Evolutionary conservation across 208 protist genomes (phyloP).

Genomic region (Leptomonas seymouri): DNA sequence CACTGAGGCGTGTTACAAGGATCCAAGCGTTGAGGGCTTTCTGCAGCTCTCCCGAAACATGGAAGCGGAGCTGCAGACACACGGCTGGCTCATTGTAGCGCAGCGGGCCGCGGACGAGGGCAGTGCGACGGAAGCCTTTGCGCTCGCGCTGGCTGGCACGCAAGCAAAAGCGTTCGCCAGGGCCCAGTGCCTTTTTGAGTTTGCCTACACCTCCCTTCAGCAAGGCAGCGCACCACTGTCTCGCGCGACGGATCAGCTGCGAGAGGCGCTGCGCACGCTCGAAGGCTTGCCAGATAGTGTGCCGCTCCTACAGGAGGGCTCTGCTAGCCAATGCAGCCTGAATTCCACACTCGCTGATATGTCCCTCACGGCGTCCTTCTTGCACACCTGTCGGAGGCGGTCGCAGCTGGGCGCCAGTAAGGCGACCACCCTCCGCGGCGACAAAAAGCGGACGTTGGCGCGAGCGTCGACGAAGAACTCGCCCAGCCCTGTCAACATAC

Average conservation of each 20-base stretch:
- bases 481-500: neutral
- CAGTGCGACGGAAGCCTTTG: conserved; percentile 48
- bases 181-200: conserved; percentile 51
- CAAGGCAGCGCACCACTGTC: conserved; percentile 11
- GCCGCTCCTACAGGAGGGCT: conserved; percentile 14
- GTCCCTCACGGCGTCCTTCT: conserved; percentile 23
- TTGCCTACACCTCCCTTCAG: conserved; percentile 23
- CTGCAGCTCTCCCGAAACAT: conserved; percentile 43
- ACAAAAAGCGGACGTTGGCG: neutral
- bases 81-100: conserved; percentile 71
- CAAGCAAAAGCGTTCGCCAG: conserved; percentile 38
- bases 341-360: conserved; percentile 8
- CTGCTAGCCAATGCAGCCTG: neutral
- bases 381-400: neutral
- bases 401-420: neutral
- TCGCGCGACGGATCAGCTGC: conserved; percentile 17
- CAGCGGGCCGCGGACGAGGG: conserved; percentile 30
- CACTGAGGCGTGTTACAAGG: conserved; percentile 49
- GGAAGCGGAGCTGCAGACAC: conserved; percentile 63
- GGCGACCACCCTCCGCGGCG: neutral
- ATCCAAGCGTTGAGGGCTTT: conserved; percentile 40
- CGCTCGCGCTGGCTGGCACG: conserved; percentile 43
- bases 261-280: conserved; percentile 25
- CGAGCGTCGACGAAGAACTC: neutral
- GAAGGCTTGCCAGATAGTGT: conserved; percentile 22